phyloP scores from a whole-genome alignment of 2,329 filamentous ascomycete species.

The Diaporthe caulivora region DNA sequence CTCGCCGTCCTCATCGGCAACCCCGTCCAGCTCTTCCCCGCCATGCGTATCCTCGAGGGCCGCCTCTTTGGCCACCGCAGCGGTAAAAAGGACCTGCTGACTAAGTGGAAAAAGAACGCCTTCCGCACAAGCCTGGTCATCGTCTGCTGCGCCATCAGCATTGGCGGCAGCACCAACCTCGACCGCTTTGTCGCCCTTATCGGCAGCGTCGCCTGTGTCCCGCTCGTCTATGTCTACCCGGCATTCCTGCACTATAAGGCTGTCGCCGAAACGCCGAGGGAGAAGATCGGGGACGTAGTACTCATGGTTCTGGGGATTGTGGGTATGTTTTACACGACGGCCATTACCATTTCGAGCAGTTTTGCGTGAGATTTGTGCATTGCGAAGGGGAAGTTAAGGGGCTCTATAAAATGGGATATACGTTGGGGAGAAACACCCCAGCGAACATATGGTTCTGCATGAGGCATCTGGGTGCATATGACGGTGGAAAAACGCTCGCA shows the following conservation, averaged over 20 bases:
- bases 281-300: conserved; percentile 69
- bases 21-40: conserved; percentile 81
- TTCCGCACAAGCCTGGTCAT: conserved; percentile 70
- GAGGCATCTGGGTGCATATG: background rate
- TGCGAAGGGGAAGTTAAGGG: no score
- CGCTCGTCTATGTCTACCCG: conserved; percentile 83
- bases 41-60: conserved; percentile 78
- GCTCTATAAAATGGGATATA: background rate
- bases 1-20: conserved; percentile 79
- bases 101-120: conserved; percentile 83
- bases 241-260: conserved; percentile 78
- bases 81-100: conserved; percentile 72
- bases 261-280: conserved; percentile 67
- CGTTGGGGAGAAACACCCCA: no score
- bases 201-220: conserved; percentile 80
- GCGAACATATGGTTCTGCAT: background rate
- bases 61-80: conserved; percentile 75
- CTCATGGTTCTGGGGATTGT: conserved; percentile 73
- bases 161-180: conserved; percentile 75
- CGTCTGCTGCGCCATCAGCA: conserved; percentile 71
- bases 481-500: background rate
- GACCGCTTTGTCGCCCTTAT: conserved; percentile 83
- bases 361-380: conserved; percentile 46
- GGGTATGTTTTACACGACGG: conserved; percentile 80
- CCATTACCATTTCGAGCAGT: conserved; percentile 66